phyloP scores from a whole-genome alignment of 176 grass and related monocot genomes.

The Otatea glauca region DNA sequence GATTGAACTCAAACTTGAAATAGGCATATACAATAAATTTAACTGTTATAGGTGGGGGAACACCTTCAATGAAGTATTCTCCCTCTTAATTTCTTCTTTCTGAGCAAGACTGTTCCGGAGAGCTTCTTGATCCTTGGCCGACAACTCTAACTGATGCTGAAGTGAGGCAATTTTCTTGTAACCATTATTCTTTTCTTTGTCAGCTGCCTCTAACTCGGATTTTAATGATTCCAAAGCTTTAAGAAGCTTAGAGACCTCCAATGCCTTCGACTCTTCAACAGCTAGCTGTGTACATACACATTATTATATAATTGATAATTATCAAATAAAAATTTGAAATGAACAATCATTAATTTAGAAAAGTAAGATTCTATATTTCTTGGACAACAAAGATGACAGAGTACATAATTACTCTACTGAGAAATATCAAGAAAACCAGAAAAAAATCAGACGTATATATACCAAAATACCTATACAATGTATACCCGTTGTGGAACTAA shows the following conservation, averaged over 20 bases:
- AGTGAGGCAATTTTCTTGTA: slow-evolving; percentile 55
- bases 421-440: slow-evolving; percentile 1
- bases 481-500: not conserved
- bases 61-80: slow-evolving; percentile 71
- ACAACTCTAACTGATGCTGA: slow-evolving; percentile 62
- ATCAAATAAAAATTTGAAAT: not conserved
- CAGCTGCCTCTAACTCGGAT: slow-evolving; percentile 52
- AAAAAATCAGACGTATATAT: not conserved
- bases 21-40: not conserved
- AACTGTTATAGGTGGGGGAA: not conserved
- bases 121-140: slow-evolving; percentile 58
- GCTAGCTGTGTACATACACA: slow-evolving; percentile 52
- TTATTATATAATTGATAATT: slow-evolving; percentile 22
- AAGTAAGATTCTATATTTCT: not conserved
- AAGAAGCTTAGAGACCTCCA: slow-evolving; percentile 64
- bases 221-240: slow-evolving; percentile 59
- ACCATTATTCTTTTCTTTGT: slow-evolving; percentile 47
- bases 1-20: not conserved
- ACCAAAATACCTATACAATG: not conserved
- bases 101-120: slow-evolving; percentile 47
- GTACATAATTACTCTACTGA: not conserved
- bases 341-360: slow-evolving; percentile 24
- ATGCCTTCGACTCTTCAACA: slow-evolving; percentile 73
- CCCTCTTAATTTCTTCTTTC: slow-evolving; percentile 61
- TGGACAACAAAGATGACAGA: slow-evolving; percentile 19